Percentiles rank a stretch among this genome's conserved stretches.
Evolutionary conservation across 257 asterid species (phyloP).

Genomic region (Salvia miltiorrhiza): DNA sequence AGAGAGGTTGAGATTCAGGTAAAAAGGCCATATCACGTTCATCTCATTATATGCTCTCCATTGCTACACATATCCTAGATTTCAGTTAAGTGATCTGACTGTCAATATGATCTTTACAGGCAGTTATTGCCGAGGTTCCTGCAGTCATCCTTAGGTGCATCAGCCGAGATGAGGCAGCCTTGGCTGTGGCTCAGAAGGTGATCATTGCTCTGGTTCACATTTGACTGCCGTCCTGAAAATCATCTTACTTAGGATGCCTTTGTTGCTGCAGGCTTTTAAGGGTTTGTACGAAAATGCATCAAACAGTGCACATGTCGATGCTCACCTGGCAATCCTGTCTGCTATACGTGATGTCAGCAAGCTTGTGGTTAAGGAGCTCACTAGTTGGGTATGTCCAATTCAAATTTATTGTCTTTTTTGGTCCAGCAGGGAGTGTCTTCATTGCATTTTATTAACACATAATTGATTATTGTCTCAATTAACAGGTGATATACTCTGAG

Average conservation of each 20-base stretch:
- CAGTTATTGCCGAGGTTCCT: constrained; percentile 88
- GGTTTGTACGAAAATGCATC: constrained; percentile 85
- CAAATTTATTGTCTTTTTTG: not conserved
- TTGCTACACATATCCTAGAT: not conserved
- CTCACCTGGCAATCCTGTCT: constrained; percentile 81
- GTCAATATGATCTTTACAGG: constrained; percentile 39
- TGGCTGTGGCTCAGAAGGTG: constrained; percentile 98
- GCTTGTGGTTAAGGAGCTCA: constrained; percentile 95
- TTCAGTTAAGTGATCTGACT: not conserved
- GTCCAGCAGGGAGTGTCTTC: not conserved
- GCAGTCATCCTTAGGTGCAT: constrained; percentile 77
- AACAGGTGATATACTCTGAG: constrained; percentile 87
- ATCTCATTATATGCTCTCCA: not conserved
- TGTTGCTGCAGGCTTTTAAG: constrained; percentile 66
- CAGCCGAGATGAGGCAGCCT: constrained; percentile 96
- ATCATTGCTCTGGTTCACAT: not conserved
- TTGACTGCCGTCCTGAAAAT: constrained; percentile 1
- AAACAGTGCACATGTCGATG: constrained; percentile 58
- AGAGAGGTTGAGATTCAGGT: constrained; percentile 88
- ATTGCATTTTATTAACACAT: not conserved
- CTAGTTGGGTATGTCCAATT: constrained; percentile 79
- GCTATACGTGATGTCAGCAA: constrained; percentile 95
- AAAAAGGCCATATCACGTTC: not conserved
- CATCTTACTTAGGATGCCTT: constrained; percentile 15
- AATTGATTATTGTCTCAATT: not conserved